Percentiles rank a stretch among this genome's conserved stretches.
These are phyloP conservation scores for Kwoniella botswanensis DNA, from an alignment of 768 basidiomycete species.

Conservation along the genomic window DNA sequence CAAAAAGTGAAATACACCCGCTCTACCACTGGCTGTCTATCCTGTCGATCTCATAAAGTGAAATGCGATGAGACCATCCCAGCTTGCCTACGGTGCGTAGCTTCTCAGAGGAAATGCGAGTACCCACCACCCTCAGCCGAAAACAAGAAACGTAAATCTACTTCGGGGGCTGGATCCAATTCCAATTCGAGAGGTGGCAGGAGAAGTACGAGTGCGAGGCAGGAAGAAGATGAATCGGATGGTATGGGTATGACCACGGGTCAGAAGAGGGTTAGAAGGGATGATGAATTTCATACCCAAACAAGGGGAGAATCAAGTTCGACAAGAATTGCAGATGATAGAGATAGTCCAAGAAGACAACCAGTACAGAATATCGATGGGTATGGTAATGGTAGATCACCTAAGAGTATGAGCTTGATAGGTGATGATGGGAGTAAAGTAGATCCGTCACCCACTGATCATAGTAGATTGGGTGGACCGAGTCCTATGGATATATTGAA, in stretches of 20 bases:
- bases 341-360: not conserved
- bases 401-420: not conserved
- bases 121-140: slow-evolving; percentile 25
- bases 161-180: not conserved
- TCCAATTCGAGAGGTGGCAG: not conserved
- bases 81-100: slow-evolving; percentile 31
- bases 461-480: slow-evolving; percentile 8
- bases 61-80: slow-evolving; percentile 41
- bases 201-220: slow-evolving; percentile 9
- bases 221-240: slow-evolving; percentile 6
- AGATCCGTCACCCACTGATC: slow-evolving; percentile 12
- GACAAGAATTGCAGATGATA: not conserved
- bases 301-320: too few relatives aligned
- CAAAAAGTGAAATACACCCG: slow-evolving; percentile 31
- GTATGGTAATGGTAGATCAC: not conserved
- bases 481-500: slow-evolving; percentile 17
- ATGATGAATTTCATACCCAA: not conserved
- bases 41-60: slow-evolving; percentile 33
- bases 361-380: not conserved
- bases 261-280: not conserved
- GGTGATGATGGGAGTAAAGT: slow-evolving; percentile 15
- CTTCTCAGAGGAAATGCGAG: slow-evolving; percentile 31
- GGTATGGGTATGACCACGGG: not conserved
- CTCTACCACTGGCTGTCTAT: slow-evolving; percentile 31
- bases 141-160: slow-evolving; percentile 6